Percentiles rank a stretch among this genome's conserved stretches.
Conservation (phyloP, 805 yeast genomes). For the Candida stauntonica region DNA sequence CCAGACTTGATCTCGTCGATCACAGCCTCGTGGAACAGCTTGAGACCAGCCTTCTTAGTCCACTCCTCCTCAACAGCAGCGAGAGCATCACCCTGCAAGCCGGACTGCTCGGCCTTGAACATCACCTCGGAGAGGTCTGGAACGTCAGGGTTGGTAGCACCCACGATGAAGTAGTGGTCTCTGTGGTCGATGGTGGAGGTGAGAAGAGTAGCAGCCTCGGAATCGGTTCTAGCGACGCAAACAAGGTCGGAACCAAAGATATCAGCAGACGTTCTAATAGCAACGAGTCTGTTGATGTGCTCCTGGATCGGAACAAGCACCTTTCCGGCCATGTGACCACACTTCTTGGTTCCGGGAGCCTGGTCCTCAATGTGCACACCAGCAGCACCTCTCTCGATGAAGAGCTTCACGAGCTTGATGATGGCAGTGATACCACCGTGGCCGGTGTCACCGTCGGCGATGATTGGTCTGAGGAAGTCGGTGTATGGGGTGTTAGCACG, state of each 20-base stretch:
- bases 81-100: constrained; percentile 67
- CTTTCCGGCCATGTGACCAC: constrained; percentile 99
- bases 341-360: constrained; percentile 97
- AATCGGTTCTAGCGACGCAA: constrained; percentile 92
- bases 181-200: constrained; percentile 92
- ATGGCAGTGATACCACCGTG: constrained; percentile 98
- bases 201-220: constrained; percentile 94
- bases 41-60: constrained; percentile 77
- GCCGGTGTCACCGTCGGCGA: constrained; percentile 98
- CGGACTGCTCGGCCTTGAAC: constrained; percentile 75
- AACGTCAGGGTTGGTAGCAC: constrained; percentile 81
- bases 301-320: constrained; percentile 97
- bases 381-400: constrained; percentile 97
- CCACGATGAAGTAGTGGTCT: constrained; percentile 89
- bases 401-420: constrained; percentile 90
- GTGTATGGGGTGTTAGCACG: constrained; percentile 67
- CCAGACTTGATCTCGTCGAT: constrained; percentile 71
- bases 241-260: constrained; percentile 83
- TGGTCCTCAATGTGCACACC: constrained; percentile 99
- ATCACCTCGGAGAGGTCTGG: constrained; percentile 71
- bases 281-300: constrained; percentile 90
- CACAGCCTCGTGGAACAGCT: constrained; percentile 88
- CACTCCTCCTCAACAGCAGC: constrained; percentile 76
- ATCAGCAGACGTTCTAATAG: constrained; percentile 94
- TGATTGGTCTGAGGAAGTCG: constrained; percentile 89